These are phyloP conservation scores for Cajanus cajan DNA, from an alignment of 306 rosid species.

Conservation along the genomic window DNA sequence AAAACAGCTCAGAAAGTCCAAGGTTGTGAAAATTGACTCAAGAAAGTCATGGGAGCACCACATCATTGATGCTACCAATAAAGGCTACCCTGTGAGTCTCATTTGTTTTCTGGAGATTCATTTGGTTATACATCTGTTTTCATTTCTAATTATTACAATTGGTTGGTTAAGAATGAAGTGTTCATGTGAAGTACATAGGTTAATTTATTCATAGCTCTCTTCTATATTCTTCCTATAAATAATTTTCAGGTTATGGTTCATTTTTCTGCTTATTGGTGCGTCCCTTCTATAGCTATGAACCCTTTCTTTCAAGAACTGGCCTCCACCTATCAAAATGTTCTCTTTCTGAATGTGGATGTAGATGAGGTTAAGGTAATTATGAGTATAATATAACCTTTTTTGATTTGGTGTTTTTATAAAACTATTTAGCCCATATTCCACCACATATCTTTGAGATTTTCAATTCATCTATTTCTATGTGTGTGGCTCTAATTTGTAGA, in stretches of 20 bases:
- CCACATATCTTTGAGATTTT: neutral
- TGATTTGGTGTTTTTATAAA: neutral
- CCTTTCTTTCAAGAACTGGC: constrained; percentile 44
- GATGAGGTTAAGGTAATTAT: constrained; percentile 49
- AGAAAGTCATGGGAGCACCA: constrained; percentile 37
- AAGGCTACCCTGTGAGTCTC: constrained; percentile 38
- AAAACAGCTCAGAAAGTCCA: constrained; percentile 34
- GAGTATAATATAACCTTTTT: neutral
- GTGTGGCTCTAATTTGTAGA: constrained; percentile 5
- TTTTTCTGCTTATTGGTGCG: constrained; percentile 54
- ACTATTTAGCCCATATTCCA: neutral
- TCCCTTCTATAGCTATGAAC: constrained; percentile 47
- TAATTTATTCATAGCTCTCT: neutral
- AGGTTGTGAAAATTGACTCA: constrained; percentile 44
- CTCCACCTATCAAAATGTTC: constrained; percentile 26
- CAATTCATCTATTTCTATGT: constrained; percentile 3
- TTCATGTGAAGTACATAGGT: neutral
- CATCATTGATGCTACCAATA: constrained; percentile 34
- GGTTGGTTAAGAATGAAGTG: constrained; percentile 20
- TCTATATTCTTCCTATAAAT: neutral
- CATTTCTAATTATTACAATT: neutral
- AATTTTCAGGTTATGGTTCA: constrained; percentile 49
- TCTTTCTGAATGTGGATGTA: constrained; percentile 51
- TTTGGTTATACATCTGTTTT: neutral
- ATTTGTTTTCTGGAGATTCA: neutral